Percentiles rank a stretch among this genome's conserved stretches.
phyloP scores from a whole-genome alignment of 352 stramenopile genomes.

The Phytophthora pinifolia region DNA sequence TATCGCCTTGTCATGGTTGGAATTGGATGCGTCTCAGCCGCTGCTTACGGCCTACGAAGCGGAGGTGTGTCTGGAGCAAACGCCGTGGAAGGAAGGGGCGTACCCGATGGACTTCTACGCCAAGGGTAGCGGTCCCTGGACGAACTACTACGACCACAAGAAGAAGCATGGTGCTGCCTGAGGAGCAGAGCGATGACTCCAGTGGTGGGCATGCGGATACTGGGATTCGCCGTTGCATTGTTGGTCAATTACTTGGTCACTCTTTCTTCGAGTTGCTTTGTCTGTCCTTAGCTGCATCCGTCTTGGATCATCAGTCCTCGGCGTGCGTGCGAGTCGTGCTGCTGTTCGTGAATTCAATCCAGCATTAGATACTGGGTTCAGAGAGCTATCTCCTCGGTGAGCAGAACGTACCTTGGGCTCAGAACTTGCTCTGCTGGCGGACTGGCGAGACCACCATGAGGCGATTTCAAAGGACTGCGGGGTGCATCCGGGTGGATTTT shows the following conservation, averaged over 20 bases:
- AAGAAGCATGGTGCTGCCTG: slow-evolving; percentile 20
- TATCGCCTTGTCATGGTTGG: not conserved
- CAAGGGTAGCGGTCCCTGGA: slow-evolving; percentile 95
- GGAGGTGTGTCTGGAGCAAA: slow-evolving; percentile 93
- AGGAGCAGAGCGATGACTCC: not conserved
- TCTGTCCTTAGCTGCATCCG: slow-evolving; percentile 18
- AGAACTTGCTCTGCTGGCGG: slow-evolving; percentile 43
- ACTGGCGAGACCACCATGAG: slow-evolving; percentile 18
- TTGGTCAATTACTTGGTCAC: slow-evolving; percentile 25
- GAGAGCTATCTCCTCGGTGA: not conserved
- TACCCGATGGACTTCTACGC: slow-evolving; percentile 99
- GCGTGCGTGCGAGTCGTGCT: slow-evolving; percentile 24
- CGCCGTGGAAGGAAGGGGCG: slow-evolving; percentile 76
- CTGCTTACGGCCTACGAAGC: slow-evolving; percentile 98
- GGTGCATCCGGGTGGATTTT: slow-evolving; percentile 69
- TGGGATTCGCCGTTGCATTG: slow-evolving; percentile 21
- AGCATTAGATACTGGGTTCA: slow-evolving; percentile 5
- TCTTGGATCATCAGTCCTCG: slow-evolving; percentile 12
- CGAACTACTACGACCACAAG: slow-evolving; percentile 93
- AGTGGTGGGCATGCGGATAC: slow-evolving; percentile 5
- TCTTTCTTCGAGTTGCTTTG: slow-evolving; percentile 9
- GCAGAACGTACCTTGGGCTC: slow-evolving; percentile 45
- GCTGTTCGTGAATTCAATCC: not conserved
- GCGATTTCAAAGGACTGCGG: slow-evolving; percentile 22
- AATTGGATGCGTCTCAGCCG: slow-evolving; percentile 44